Conservation (phyloP, 306 rosid genomes). For the Pueraria montana region DNA sequence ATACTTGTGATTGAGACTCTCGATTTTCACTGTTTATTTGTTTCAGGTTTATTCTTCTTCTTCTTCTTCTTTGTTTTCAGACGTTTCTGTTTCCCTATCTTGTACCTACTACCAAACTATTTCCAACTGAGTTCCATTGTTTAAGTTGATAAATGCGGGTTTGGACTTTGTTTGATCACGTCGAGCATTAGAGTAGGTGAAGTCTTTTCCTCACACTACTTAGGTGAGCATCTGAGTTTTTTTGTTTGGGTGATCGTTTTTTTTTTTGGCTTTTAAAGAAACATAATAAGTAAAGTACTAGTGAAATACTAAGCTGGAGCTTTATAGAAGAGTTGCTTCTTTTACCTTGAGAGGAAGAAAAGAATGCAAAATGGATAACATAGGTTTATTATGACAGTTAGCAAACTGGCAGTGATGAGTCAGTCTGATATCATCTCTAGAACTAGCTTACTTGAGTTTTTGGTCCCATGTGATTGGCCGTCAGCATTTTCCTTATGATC, state of each 20-base stretch:
- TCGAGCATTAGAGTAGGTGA: background rate
- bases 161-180: constrained; percentile 26
- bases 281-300: background rate
- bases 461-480: constrained; percentile 6
- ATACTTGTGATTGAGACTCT: background rate
- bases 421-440: constrained; percentile 20
- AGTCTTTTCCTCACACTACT: constrained; percentile 2
- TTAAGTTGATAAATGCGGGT: background rate
- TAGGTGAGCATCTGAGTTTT: background rate
- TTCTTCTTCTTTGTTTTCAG: background rate
- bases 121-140: background rate
- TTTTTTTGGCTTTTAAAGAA: constrained; percentile 13
- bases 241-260: background rate
- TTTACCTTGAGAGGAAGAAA: background rate
- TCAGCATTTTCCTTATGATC: constrained; percentile 27
- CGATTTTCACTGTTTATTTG: background rate
- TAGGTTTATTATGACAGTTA: background rate
- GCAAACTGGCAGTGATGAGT: background rate
- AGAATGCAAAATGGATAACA: background rate
- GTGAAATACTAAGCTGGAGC: background rate
- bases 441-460: constrained; percentile 9
- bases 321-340: constrained; percentile 1
- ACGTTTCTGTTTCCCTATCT: background rate
- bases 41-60: no score
- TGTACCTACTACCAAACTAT: constrained; percentile 18